A percentile compares a stretch with the other conserved stretches of the same genome.
Evolutionary conservation across 2,329 filamentous ascomycete genomes (phyloP).

Genomic region (Penicillium paneum): DNA sequence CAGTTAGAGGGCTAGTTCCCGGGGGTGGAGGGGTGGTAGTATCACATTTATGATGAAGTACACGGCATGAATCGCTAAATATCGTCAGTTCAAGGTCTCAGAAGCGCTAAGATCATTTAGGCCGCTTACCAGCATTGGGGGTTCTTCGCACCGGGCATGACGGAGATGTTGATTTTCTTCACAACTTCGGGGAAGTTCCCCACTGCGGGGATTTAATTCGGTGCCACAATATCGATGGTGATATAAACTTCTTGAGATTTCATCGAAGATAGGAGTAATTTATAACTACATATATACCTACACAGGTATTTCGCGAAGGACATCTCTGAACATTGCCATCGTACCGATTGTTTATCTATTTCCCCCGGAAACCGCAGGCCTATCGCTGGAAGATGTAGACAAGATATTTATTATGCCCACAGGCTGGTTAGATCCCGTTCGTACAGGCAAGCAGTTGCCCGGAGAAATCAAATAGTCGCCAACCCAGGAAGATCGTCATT

Average conservation of each 20-base stretch:
- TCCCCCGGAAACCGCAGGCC: conserved; percentile 40
- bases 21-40: background rate
- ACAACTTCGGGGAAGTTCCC: conserved; percentile 1
- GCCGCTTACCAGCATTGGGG: conserved; percentile 17
- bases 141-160: conserved; percentile 12
- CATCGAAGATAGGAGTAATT: too few relatives aligned
- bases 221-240: background rate
- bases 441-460: background rate
- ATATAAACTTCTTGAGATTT: too few relatives aligned
- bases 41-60: conserved; percentile 23
- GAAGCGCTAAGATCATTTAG: background rate
- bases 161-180: conserved; percentile 2
- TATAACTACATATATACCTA: too few relatives aligned
- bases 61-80: conserved; percentile 19
- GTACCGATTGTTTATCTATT: conserved; percentile 37
- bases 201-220: conserved; percentile 5
- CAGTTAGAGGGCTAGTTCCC: background rate
- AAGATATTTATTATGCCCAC: conserved; percentile 13
- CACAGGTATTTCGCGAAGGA: too few relatives aligned
- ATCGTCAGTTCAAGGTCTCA: background rate
- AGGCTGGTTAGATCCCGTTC: background rate
- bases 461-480: background rate
- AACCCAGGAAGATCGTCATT: background rate
- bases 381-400: conserved; percentile 40
- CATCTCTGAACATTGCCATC: conserved; percentile 34